Conservation (phyloP, 345 rosid species). For the Euclidium syriacum region DNA sequence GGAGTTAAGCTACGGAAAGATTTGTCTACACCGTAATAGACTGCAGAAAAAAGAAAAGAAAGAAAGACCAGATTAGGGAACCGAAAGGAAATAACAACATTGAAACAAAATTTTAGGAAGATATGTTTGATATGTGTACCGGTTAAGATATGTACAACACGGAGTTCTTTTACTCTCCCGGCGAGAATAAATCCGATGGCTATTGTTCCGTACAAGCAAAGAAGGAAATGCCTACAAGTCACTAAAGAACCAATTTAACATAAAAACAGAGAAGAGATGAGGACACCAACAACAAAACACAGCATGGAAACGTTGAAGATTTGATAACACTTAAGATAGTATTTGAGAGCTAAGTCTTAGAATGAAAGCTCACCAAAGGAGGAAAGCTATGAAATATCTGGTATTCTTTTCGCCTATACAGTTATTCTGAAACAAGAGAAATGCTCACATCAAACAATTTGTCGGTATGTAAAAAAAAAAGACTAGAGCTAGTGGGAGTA, state of each 20-base stretch:
- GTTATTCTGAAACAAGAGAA: constrained; percentile 60
- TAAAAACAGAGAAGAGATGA: constrained; percentile 5
- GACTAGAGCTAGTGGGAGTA: neutral
- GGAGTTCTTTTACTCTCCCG: constrained; percentile 69
- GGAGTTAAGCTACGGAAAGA: constrained; percentile 69
- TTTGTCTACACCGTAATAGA: constrained; percentile 69
- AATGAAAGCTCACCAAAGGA: constrained; percentile 70
- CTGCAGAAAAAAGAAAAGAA: constrained; percentile 40
- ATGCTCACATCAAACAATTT: constrained; percentile 2
- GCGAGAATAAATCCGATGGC: constrained; percentile 77
- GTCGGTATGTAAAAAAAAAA: neutral
- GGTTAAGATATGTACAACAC: constrained; percentile 51
- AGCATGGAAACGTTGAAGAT: neutral
- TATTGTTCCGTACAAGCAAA: constrained; percentile 74
- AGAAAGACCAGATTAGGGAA: constrained; percentile 6
- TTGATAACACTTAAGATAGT: neutral
- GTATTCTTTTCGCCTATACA: constrained; percentile 93
- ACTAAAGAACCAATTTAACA: constrained; percentile 27
- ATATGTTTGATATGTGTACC: constrained; percentile 35
- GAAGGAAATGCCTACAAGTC: constrained; percentile 78
- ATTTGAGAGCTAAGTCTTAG: constrained; percentile 3
- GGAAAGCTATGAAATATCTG: constrained; percentile 85
- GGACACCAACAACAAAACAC: constrained; percentile 3
- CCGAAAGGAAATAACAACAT: neutral
- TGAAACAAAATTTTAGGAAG: neutral